phyloP scores from a whole-genome alignment of 192 early-diverging fungal genomes.

The Podila clonocystis region DNA sequence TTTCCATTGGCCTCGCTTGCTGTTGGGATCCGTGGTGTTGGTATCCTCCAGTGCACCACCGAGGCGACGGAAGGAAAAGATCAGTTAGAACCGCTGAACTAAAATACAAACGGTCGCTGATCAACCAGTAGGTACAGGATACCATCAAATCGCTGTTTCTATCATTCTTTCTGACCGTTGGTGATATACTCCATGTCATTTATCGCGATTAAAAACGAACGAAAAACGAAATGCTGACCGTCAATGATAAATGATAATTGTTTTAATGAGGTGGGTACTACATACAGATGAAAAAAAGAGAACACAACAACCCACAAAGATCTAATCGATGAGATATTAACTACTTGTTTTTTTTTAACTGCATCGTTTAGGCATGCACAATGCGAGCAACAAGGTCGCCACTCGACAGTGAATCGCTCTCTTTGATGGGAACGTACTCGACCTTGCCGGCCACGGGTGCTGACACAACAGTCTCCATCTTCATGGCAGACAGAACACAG shows the following conservation, averaged over 20 bases:
- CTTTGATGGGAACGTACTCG: constrained; percentile 73
- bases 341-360: neutral
- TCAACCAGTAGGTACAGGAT: too few species aligned
- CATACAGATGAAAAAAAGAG: neutral
- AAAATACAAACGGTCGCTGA: too few species aligned
- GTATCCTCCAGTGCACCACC: neutral
- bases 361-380: constrained; percentile 54
- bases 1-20: neutral
- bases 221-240: too few species aligned
- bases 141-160: too few species aligned
- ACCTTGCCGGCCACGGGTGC: constrained; percentile 82
- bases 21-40: neutral
- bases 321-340: neutral
- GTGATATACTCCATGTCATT: too few species aligned
- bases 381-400: constrained; percentile 87
- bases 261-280: too few species aligned
- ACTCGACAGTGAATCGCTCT: constrained; percentile 81
- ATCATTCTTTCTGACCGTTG: too few species aligned
- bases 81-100: too few species aligned
- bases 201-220: too few species aligned
- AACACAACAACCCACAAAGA: neutral
- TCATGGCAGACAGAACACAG: constrained; percentile 97
- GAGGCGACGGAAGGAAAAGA: neutral
- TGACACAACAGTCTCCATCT: constrained; percentile 95
- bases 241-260: too few species aligned